Evolutionary conservation across 225 moss, liverwort and hornwort species (phyloP), one percentile per base, ranked within the genome.

Genomic region (Rhytidiadelphus loreus): DNA sequence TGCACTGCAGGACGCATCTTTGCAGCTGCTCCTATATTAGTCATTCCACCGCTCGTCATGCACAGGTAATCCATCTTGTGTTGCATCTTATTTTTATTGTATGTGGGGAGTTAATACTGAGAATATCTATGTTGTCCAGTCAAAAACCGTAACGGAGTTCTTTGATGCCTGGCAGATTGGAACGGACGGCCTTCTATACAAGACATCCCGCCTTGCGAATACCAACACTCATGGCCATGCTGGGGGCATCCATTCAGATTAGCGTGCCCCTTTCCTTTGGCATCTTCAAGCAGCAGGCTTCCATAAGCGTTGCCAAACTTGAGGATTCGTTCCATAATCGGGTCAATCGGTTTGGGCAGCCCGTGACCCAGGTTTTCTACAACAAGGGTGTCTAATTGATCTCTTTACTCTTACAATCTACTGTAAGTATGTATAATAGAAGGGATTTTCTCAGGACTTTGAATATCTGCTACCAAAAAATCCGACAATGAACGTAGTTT

Each of bases 11-110:
- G 99, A 35, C 95, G 99, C 85, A 93, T 99, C 52, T 95, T 96
- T 87, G 96, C 99, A 73, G 99, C 99, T 88, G 97, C 99, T 72
- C 99, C 97, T 30, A 94, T 97, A 83, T 88, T 99, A 85, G 96
- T 99, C 83, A 91, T 97, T 79, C 97, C 99, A 81, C 95, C 99
- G 69, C 92, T 99, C 82, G 86, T 95, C 72, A 90, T 97, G 93
- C 97, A 97, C 93, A 96, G 96, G 99, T 99, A 81, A 33, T 58
- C 61, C 82, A 55, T 52, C 72, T 61, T 48, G 12, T 43, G n/a
- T 52, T 74, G 78, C 82, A 62, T 12, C 32, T 74, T 82, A 2
- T 16, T 12, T 74, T 37, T 11, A 8, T 15, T 37, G 39, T 41
- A 22, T 77, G 8, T 25, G 33, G 22, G 9, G 43, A 78, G 64